phyloP scores from a whole-genome alignment of 2,329 filamentous ascomycete genomes.

The Nectriaceae sp. region DNA sequence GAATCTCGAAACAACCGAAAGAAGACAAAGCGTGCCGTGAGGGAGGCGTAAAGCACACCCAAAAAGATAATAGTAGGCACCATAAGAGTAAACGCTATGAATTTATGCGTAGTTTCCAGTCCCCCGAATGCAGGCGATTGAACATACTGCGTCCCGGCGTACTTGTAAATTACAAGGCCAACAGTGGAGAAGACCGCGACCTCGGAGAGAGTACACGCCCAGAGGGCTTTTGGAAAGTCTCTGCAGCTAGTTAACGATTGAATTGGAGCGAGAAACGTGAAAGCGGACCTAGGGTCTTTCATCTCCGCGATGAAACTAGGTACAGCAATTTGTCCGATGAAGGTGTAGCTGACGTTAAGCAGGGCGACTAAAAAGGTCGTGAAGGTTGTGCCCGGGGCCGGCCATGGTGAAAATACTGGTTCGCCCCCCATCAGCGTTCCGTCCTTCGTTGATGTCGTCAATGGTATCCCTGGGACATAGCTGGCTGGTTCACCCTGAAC shows the following conservation, averaged over 20 bases:
- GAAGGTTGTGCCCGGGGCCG: constrained; percentile 71
- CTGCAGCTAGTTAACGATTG: constrained; percentile 45
- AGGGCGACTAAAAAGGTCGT: constrained; percentile 83
- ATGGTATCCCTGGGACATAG: constrained; percentile 46
- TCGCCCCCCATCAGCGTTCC: constrained; percentile 47
- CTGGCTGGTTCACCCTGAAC: constrained; percentile 72
- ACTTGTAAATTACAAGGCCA: constrained; percentile 77
- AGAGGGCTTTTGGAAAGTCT: constrained; percentile 90
- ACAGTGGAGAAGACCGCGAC: constrained; percentile 83
- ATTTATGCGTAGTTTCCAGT: constrained; percentile 76
- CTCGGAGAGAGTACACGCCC: constrained; percentile 85
- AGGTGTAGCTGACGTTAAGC: constrained; percentile 93
- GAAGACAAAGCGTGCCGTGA: constrained; percentile 86
- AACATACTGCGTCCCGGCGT: constrained; percentile 86
- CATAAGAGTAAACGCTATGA: constrained; percentile 92
- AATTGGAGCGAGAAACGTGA: neutral
- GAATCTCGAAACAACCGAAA: constrained; percentile 82
- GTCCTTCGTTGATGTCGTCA: neutral
- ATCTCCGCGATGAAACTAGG: constrained; percentile 96
- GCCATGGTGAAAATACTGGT: constrained; percentile 67
- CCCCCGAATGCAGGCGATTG: constrained; percentile 85
- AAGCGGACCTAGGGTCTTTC: constrained; percentile 57
- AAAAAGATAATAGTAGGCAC: constrained; percentile 90
- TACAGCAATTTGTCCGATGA: constrained; percentile 91
- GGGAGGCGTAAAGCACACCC: constrained; percentile 85